These are phyloP conservation scores for Knufia petricola DNA, from an alignment of 2,329 filamentous ascomycete species.

Conservation along the genomic window DNA sequence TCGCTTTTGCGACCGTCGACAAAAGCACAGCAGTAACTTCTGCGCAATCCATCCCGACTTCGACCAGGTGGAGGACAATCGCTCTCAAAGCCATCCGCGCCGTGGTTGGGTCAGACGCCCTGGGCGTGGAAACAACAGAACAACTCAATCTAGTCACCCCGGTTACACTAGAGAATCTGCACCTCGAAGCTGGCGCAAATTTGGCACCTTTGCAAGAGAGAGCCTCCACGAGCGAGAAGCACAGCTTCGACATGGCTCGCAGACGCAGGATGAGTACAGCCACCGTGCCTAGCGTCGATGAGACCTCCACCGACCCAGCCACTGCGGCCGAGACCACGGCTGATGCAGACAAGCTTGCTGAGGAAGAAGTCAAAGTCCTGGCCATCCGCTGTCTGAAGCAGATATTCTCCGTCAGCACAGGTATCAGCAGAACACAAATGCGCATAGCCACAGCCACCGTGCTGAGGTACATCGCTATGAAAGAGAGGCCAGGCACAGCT, in stretches of 20 bases:
- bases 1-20: slow-evolving; percentile 63
- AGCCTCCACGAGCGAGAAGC: slow-evolving; percentile 57
- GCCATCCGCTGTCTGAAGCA: slow-evolving; percentile 79
- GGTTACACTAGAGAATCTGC: slow-evolving; percentile 77
- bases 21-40: slow-evolving; percentile 31
- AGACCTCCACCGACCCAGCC: slow-evolving; percentile 56
- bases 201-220: slow-evolving; percentile 59
- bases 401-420: slow-evolving; percentile 58
- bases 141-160: slow-evolving; percentile 74
- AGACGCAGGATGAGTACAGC: slow-evolving; percentile 68
- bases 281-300: slow-evolving; percentile 64
- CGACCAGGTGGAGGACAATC: slow-evolving; percentile 66
- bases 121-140: slow-evolving; percentile 63
- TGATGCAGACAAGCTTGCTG: slow-evolving; percentile 80
- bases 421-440: slow-evolving; percentile 70
- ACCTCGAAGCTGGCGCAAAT: slow-evolving; percentile 61
- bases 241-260: slow-evolving; percentile 53
- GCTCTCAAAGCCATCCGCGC: slow-evolving; percentile 72
- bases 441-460: slow-evolving; percentile 64
- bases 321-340: slow-evolving; percentile 65
- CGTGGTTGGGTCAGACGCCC: slow-evolving; percentile 67
- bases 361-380: slow-evolving; percentile 76
- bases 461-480: slow-evolving; percentile 58
- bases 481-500: slow-evolving; percentile 46
- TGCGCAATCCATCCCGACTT: slow-evolving; percentile 50